phyloP scores from a whole-genome alignment of 768 basidiomycete species.

The Amanita inopinata region DNA sequence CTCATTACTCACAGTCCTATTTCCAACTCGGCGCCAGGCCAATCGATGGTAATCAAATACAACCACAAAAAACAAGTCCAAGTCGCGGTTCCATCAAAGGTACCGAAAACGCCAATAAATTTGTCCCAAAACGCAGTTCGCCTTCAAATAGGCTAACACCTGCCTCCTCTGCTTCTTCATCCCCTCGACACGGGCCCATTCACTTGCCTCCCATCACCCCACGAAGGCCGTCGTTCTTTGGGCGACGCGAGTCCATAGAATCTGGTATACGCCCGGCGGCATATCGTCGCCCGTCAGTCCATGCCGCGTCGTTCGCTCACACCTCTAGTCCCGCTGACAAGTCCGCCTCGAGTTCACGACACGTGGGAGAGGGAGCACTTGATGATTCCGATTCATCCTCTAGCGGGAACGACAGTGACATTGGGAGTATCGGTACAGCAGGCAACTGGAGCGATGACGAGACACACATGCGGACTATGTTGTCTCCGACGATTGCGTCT shows the following conservation, averaged over 20 bases:
- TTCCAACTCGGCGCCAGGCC: slow-evolving; percentile 1
- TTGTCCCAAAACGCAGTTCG: slow-evolving; percentile 12
- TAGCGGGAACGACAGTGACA: slow-evolving; percentile 25
- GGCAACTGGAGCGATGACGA: slow-evolving; percentile 29
- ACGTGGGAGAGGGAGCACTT: slow-evolving; percentile 70
- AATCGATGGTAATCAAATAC: background rate
- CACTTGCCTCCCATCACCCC: slow-evolving; percentile 39
- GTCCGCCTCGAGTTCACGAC: slow-evolving; percentile 35
- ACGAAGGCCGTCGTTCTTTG: slow-evolving; percentile 28
- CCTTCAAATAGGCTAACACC: slow-evolving; percentile 45
- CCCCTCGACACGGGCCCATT: slow-evolving; percentile 35
- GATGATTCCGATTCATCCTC: slow-evolving; percentile 68
- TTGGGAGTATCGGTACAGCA: slow-evolving; percentile 21
- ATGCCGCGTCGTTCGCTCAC: slow-evolving; percentile 17
- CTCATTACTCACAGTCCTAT: slow-evolving; percentile 2
- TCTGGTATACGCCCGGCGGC: slow-evolving; percentile 8
- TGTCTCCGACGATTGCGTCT: slow-evolving; percentile 25
- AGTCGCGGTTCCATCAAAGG: slow-evolving; percentile 13
- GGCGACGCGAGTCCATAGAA: slow-evolving; percentile 27
- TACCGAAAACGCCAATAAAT: slow-evolving; percentile 10
- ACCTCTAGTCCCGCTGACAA: slow-evolving; percentile 31
- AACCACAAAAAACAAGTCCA: slow-evolving; percentile 19
- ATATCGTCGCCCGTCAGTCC: slow-evolving; percentile 13
- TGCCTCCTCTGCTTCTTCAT: slow-evolving; percentile 47
- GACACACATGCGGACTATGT: slow-evolving; percentile 15